These are phyloP conservation scores for Carpinus viminea DNA, from an alignment of 306 rosid genomes.

Conservation along the genomic window DNA sequence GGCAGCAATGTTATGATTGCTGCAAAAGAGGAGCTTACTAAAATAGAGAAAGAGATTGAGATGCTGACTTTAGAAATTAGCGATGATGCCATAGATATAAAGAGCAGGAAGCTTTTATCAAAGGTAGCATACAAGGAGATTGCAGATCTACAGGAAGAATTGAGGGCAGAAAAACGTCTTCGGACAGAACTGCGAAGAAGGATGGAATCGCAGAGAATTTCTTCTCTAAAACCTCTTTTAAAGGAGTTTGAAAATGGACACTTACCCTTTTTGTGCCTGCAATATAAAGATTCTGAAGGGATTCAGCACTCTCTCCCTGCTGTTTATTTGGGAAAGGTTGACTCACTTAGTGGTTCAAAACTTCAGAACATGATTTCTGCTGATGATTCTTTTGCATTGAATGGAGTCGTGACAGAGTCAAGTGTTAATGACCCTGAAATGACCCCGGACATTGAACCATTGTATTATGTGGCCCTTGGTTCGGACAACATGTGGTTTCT, in stretches of 20 bases:
- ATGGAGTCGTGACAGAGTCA: constrained; percentile 36
- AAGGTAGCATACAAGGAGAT: constrained; percentile 71
- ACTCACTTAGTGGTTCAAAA: constrained; percentile 57
- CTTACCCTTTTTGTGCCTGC: constrained; percentile 82
- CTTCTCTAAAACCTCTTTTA: constrained; percentile 68
- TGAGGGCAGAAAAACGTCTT: constrained; percentile 74
- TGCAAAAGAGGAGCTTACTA: constrained; percentile 81
- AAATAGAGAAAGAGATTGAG: constrained; percentile 72
- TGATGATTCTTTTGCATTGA: constrained; percentile 54
- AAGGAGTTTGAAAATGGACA: constrained; percentile 62
- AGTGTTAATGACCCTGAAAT: constrained; percentile 34
- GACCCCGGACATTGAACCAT: constrained; percentile 44
- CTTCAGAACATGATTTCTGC: constrained; percentile 51
- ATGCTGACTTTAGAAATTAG: constrained; percentile 61
- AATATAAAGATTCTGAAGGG: constrained; percentile 85
- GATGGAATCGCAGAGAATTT: constrained; percentile 67
- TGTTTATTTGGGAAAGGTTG: constrained; percentile 71
- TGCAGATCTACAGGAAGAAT: constrained; percentile 72
- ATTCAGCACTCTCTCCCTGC: constrained; percentile 84
- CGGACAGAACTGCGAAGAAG: constrained; percentile 67
- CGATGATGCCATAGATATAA: constrained; percentile 84
- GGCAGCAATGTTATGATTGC: constrained; percentile 96
- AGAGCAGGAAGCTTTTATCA: constrained; percentile 68
- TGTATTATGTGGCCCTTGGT: constrained; percentile 91
- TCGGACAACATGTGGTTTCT: constrained; percentile 95